Evolutionary conservation across 768 basidiomycete species (phyloP).

Genomic region (Lepiota subincarnata): DNA sequence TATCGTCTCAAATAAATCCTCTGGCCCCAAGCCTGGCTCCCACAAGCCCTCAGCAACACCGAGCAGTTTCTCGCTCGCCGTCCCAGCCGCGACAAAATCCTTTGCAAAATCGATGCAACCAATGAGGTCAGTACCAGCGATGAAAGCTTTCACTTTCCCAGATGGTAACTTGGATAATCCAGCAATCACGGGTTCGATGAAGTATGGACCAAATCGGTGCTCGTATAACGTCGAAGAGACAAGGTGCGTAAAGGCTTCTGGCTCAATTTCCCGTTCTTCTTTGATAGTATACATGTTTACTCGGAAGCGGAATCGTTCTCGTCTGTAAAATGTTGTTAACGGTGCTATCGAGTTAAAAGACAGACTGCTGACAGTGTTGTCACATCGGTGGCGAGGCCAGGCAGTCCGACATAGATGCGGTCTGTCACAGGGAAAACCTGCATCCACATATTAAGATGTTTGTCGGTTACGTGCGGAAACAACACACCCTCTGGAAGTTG

Average conservation of each 20-base stretch:
- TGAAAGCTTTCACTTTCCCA: constrained; percentile 81
- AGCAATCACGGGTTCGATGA: constrained; percentile 94
- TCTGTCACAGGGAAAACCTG: constrained; percentile 92
- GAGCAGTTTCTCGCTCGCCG: constrained; percentile 86
- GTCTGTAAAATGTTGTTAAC: constrained; percentile 40
- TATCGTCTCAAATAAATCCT: constrained; percentile 98
- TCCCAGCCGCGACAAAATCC: constrained; percentile 96
- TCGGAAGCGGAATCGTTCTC: constrained; percentile 87
- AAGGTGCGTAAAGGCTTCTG: constrained; percentile 93
- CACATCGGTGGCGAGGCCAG: constrained; percentile 92
- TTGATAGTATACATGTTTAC: constrained; percentile 99
- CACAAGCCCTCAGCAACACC: constrained; percentile 98
- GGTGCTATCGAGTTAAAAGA: constrained; percentile 6
- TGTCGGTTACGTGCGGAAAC: neutral
- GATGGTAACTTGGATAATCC: constrained; percentile 75
- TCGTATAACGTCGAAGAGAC: constrained; percentile 96
- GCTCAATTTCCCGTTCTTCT: constrained; percentile 95
- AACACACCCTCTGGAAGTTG: constrained; percentile 90
- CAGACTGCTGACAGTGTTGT: constrained; percentile 64
- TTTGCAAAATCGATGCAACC: constrained; percentile 92
- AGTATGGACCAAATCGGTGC: constrained; percentile 93
- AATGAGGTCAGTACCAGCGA: constrained; percentile 92
- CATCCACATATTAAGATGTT: constrained; percentile 14
- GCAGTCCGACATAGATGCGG: constrained; percentile 85
- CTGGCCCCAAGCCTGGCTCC: constrained; percentile 95